Conservation (phyloP, 2,329 filamentous ascomycete genomes). For the Arthrobotrys sphaeroides region DNA sequence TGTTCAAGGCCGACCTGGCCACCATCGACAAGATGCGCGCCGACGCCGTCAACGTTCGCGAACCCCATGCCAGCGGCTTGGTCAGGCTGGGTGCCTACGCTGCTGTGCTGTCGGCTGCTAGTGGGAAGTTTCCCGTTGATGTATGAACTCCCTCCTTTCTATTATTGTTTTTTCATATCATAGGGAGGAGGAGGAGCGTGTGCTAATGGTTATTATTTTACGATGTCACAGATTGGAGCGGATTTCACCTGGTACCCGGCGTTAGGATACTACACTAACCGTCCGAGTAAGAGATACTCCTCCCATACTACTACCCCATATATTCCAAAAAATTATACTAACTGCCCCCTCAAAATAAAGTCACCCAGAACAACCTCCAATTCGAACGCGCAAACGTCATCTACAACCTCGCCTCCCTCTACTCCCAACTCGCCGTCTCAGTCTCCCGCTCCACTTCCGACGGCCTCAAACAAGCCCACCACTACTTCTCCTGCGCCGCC, state of each 20-base stretch:
- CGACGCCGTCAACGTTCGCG: conserved; percentile 87
- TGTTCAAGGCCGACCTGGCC: conserved; percentile 89
- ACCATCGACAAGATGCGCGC: conserved; percentile 82
- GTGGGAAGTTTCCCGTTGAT: conserved; percentile 95
- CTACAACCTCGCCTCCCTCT: conserved; percentile 91
- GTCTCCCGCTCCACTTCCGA: conserved; percentile 78
- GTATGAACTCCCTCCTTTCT: conserved; percentile 64
- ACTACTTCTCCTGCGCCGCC: conserved; percentile 87
- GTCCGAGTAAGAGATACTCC: conserved; percentile 65
- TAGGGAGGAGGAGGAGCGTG: conserved; percentile 55
- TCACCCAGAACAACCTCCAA: conserved; percentile 72
- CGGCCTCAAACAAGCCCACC: conserved; percentile 85
- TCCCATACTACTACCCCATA: not conserved
- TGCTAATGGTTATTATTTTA: not conserved
- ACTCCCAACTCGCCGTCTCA: conserved; percentile 87
- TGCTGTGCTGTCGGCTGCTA: conserved; percentile 90
- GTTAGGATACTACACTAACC: conserved; percentile 85
- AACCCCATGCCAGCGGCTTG: conserved; percentile 86
- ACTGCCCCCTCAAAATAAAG: conserved; percentile 56
- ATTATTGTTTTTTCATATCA: conserved; percentile 14
- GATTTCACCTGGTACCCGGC: conserved; percentile 97
- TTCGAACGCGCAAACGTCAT: conserved; percentile 92
- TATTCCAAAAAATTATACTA: not conserved
- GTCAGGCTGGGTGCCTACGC: conserved; percentile 90
- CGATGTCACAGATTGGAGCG: conserved; percentile 75